Evolutionary conservation across 768 basidiomycete species (phyloP).

Genomic region (Artomyces pyxidatus): DNA sequence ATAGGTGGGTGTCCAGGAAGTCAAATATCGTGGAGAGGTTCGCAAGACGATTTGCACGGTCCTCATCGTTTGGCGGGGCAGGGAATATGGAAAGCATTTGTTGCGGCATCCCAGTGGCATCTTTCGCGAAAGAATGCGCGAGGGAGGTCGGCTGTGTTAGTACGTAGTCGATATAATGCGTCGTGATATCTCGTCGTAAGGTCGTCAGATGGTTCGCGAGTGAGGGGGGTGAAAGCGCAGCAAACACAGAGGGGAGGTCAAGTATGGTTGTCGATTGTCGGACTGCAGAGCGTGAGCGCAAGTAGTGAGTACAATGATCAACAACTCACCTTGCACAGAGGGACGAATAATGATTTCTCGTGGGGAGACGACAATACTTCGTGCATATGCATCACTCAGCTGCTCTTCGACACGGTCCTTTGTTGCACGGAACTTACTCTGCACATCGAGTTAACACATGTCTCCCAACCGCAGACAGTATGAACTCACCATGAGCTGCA

Average conservation of each 20-base stretch:
- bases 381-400: conserved; percentile 57
- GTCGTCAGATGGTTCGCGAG: conserved; percentile 48
- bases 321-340: conserved; percentile 39
- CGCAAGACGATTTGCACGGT: conserved; percentile 36
- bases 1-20: conserved; percentile 55
- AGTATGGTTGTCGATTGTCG: conserved; percentile 45
- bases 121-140: conserved; percentile 27
- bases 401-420: conserved; percentile 63
- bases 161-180: conserved; percentile 50
- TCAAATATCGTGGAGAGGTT: conserved; percentile 49
- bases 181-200: conserved; percentile 56
- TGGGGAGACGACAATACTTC: conserved; percentile 45
- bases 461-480: conserved; percentile 1
- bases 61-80: conserved; percentile 33
- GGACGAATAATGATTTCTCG: conserved; percentile 42
- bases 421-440: conserved; percentile 50
- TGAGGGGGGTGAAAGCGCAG: conserved; percentile 48
- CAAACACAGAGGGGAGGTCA: conserved; percentile 45
- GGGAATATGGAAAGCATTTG: conserved; percentile 42
- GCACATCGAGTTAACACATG: not conserved
- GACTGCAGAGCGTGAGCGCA: conserved; percentile 30
- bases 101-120: conserved; percentile 27
- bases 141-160: conserved; percentile 46
- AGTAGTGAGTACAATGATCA: conserved; percentile 15
- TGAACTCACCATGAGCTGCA: conserved; percentile 50